Conservation (phyloP, 2,329 filamentous ascomycete species). For the Epichloe typhina region DNA sequence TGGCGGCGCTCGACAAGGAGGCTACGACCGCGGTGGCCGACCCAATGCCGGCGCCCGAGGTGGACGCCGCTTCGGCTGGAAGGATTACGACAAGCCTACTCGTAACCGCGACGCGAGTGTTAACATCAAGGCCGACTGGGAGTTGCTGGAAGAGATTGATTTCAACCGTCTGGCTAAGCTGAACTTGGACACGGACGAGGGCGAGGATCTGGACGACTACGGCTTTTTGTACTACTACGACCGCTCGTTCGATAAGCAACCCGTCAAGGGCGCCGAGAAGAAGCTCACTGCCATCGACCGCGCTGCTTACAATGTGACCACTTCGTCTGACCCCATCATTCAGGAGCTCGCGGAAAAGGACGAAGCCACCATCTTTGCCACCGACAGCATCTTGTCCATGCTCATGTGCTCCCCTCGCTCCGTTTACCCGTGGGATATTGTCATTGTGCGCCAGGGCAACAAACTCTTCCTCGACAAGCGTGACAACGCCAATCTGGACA, state of each 20-base stretch:
- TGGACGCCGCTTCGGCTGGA: conserved; percentile 90
- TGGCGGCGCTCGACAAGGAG: conserved; percentile 53
- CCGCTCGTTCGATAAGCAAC: conserved; percentile 83
- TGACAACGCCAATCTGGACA: conserved; percentile 84
- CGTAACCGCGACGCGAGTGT: conserved; percentile 93
- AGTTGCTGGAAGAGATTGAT: conserved; percentile 94
- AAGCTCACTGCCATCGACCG: conserved; percentile 83
- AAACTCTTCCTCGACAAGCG: conserved; percentile 99
- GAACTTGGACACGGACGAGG: conserved; percentile 87
- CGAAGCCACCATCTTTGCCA: conserved; percentile 93
- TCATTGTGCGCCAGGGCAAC: conserved; percentile 84
- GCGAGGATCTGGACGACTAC: conserved; percentile 89
- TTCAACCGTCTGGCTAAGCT: conserved; percentile 91
- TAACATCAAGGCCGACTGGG: conserved; percentile 92
- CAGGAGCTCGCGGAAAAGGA: conserved; percentile 93
- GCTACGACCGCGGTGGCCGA: conserved; percentile 63
- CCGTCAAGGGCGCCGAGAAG: conserved; percentile 77
- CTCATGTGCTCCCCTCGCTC: conserved; percentile 96
- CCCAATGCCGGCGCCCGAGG: conserved; percentile 53
- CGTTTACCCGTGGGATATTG: conserved; percentile 96
- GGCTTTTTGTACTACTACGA: conserved; percentile 99
- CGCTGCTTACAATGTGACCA: conserved; percentile 95
- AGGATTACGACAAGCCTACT: conserved; percentile 96
- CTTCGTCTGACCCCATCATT: conserved; percentile 88
- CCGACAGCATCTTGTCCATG: conserved; percentile 95